Conservation (phyloP, 164 flowering plant genomes). For the Berberis thunbergii region DNA sequence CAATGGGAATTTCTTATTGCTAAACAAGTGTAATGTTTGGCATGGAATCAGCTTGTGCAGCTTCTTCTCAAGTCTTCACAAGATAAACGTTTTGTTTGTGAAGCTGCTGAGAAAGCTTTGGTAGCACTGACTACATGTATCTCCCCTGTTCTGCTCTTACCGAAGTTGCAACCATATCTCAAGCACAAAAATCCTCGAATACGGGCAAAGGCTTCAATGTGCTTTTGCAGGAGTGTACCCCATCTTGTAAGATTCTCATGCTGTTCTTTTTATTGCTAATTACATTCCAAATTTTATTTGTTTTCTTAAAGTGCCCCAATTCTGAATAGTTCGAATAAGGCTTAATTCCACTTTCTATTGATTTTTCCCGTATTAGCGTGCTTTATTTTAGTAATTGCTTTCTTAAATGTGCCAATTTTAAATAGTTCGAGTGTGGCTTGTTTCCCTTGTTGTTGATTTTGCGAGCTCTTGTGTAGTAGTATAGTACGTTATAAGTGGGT, state of each 20-base stretch:
- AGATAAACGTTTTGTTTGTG: conserved; percentile 89
- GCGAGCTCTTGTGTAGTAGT: too few species aligned
- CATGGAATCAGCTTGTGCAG: conserved; percentile 59
- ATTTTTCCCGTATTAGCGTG: too few species aligned
- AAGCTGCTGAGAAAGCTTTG: conserved; percentile 84
- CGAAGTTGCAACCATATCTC: conserved; percentile 70
- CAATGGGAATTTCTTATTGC: too few species aligned
- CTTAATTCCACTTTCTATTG: too few species aligned
- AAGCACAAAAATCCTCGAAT: conserved; percentile 78
- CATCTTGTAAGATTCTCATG: conserved; percentile 39
- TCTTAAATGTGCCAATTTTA: too few species aligned
- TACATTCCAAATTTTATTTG: too few species aligned
- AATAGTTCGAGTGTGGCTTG: too few species aligned
- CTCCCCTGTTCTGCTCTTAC: conserved; percentile 56
- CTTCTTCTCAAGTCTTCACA: conserved; percentile 94
- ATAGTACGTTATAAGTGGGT: too few species aligned
- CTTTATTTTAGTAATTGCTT: too few species aligned
- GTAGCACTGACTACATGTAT: conserved; percentile 60
- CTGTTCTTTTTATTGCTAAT: background rate
- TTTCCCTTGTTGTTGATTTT: too few species aligned
- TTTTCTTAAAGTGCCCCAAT: too few species aligned
- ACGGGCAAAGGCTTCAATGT: conserved; percentile 82
- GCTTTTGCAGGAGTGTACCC: conserved; percentile 65
- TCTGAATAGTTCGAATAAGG: too few species aligned
- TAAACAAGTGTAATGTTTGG: background rate